Percentiles rank a stretch among this genome's conserved stretches.
Conservation (phyloP, 495 filamentous ascomycete genomes). For the Penicillium mononematosum region DNA sequence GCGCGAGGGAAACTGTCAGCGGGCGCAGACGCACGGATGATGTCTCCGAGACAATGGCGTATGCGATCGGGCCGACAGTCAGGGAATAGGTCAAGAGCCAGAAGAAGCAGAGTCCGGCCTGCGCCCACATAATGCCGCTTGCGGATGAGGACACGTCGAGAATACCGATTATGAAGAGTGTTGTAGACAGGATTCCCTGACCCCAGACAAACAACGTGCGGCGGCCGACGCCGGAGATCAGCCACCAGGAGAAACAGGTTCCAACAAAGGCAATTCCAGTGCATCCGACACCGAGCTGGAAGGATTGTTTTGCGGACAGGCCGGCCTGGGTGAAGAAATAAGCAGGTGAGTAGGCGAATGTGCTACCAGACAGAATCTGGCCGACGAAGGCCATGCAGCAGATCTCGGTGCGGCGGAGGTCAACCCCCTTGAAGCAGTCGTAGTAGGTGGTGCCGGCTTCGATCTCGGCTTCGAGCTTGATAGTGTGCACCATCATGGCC, state of each 20-base stretch:
- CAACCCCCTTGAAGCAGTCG: conserved; percentile 70
- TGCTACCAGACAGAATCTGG: conserved; percentile 68
- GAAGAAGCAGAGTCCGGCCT: conserved; percentile 58
- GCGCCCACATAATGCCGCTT: conserved; percentile 34
- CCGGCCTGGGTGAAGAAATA: conserved; percentile 74
- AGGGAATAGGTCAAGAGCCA: conserved; percentile 68
- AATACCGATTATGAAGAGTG: conserved; percentile 67
- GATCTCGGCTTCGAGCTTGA: conserved; percentile 57
- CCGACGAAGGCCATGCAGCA: conserved; percentile 68
- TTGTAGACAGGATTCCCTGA: conserved; percentile 51
- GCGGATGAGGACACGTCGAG: conserved; percentile 53
- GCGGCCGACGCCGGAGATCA: conserved; percentile 54
- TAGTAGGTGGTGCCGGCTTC: conserved; percentile 57
- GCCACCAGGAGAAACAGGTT: conserved; percentile 53
- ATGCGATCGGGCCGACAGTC: conserved; percentile 70
- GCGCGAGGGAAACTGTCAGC: conserved; percentile 62
- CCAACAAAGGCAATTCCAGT: conserved; percentile 64
- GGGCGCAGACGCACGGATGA: conserved; percentile 65
- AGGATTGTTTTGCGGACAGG: conserved; percentile 52
- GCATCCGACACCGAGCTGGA: conserved; percentile 43
- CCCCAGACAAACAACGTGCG: conserved; percentile 69
- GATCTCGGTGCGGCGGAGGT: conserved; percentile 70
- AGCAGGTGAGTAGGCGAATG: conserved; percentile 68
- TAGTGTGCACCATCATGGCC: conserved; percentile 61
- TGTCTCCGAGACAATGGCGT: conserved; percentile 68